Base-by-base conservation (phyloP, 2,329 filamentous ascomycete species). In the Apiospora saccharicola region DNA sequence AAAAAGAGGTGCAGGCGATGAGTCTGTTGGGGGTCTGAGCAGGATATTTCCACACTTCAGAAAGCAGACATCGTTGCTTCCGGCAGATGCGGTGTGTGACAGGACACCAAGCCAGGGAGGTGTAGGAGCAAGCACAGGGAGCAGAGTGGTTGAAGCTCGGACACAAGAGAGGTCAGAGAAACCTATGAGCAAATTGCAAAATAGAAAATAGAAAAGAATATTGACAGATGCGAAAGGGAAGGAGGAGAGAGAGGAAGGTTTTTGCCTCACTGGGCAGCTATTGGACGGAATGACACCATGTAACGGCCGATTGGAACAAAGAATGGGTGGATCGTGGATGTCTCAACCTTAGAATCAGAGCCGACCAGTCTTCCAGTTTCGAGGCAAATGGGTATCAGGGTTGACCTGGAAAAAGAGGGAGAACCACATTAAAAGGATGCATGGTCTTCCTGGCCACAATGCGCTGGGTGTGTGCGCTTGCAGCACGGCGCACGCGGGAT, bases 401-500 rank as follows among this genome's bases (percentile, higher is more conserved):
- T 64, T 64, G n/a, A 37, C 57, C 53, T 37, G 26, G 53, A 26
- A 57, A 30, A 22, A 34, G 49, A 37, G 30, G 19, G 19, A 64
- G 57, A 34, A n/a, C 53, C 53, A 61, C 53, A 61, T 37, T 61
- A 64, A 64, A 64, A 41, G 34, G 14, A 34, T 34, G 53, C 53
- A 61, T 61, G 30, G 53, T 37, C 26, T 61, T 34, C 53, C 53
- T 37, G 51, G 51, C 24, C 24, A 53, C 51, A 57, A 57, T 57
- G 19, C 19, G 57, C 57, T 64, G 57, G 57, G 57, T n/a, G 8
- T 64, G 57, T 64, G 57, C 57, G 57, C 57, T 64, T 64, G 57
- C 57, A 64, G 34, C 34, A 64, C 57, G 57, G 57, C 57, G 57
- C 57, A 64, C 57, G 57, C 57, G 57, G 57, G 57, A 64, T 41